Conservation (phyloP, 192 early-diverging fungal genomes). For the Entomortierella beljakovae region DNA sequence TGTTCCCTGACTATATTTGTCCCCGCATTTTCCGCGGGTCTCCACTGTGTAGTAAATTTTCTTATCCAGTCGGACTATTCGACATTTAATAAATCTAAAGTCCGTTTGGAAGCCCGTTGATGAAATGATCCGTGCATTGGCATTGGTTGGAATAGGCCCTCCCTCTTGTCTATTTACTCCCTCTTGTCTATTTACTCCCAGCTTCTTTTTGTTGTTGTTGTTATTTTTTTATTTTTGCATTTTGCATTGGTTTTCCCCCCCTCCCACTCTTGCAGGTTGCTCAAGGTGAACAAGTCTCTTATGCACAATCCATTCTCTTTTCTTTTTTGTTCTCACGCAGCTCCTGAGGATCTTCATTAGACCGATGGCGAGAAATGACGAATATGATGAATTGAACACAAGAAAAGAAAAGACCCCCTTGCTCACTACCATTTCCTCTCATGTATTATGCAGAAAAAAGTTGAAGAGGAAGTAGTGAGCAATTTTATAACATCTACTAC, state of each 20-base stretch:
- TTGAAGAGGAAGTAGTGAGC: too few species aligned
- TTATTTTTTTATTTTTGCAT: too few species aligned
- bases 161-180: not conserved
- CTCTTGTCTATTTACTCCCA: not conserved
- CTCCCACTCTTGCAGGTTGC: too few species aligned
- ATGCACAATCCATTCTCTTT: not conserved
- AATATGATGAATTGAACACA: too few species aligned
- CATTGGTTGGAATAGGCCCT: not conserved
- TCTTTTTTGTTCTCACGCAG: not conserved
- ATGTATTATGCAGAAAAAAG: too few species aligned
- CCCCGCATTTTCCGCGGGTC: not conserved
- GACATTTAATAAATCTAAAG: not conserved
- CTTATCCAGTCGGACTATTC: not conserved
- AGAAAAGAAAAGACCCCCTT: conserved; percentile 7
- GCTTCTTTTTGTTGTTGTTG: too few species aligned
- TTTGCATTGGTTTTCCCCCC: too few species aligned
- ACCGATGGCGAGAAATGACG: conserved; percentile 17
- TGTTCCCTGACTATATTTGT: not conserved
- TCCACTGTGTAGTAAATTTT: not conserved
- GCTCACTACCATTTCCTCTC: too few species aligned
- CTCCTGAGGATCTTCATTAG: not conserved
- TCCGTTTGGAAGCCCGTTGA: not conserved
- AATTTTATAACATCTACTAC: too few species aligned
- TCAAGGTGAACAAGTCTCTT: not conserved
- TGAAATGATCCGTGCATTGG: conserved; percentile 12